These are phyloP conservation scores for Acanthamoeba healyi DNA, from an alignment of 208 protist genomes.

Conservation along the genomic window DNA sequence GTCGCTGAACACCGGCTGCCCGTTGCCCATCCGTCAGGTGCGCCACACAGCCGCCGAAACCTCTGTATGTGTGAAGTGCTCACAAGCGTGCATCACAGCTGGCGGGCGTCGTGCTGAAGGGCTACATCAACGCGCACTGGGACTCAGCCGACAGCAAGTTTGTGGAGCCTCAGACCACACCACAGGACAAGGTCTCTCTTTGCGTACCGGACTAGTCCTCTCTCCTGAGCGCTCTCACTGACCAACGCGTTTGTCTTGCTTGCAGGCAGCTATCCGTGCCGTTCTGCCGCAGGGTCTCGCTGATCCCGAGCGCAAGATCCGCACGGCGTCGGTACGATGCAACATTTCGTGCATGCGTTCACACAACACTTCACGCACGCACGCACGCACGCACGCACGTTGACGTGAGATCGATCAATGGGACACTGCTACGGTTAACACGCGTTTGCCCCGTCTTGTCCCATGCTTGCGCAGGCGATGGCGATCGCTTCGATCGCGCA, in stretches of 20 bases:
- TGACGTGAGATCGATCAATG: background rate
- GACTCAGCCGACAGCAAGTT: slow-evolving; percentile 62
- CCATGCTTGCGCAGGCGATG: slow-evolving; percentile 38
- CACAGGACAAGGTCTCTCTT: slow-evolving; percentile 32
- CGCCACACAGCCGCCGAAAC: background rate
- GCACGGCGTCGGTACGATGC: slow-evolving; percentile 60
- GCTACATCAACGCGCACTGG: slow-evolving; percentile 66
- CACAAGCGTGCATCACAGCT: slow-evolving; percentile 27
- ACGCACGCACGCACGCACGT: background rate
- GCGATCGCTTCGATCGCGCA: slow-evolving; percentile 77
- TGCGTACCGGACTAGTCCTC: background rate
- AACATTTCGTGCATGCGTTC: too few relatives aligned
- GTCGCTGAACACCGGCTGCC: background rate
- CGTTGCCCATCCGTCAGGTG: slow-evolving; percentile 52
- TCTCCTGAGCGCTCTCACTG: background rate
- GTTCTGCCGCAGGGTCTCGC: slow-evolving; percentile 62
- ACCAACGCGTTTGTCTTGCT: background rate
- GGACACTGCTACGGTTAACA: background rate
- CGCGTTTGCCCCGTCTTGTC: background rate
- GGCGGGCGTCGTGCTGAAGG: slow-evolving; percentile 63
- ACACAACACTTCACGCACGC: background rate
- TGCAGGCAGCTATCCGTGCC: slow-evolving; percentile 45
- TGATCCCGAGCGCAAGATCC: slow-evolving; percentile 77
- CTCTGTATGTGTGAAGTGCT: background rate
- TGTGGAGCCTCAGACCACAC: slow-evolving; percentile 19